Conservation (phyloP, 2,329 filamentous ascomycete species). For the Aspergillus clavatus region DNA sequence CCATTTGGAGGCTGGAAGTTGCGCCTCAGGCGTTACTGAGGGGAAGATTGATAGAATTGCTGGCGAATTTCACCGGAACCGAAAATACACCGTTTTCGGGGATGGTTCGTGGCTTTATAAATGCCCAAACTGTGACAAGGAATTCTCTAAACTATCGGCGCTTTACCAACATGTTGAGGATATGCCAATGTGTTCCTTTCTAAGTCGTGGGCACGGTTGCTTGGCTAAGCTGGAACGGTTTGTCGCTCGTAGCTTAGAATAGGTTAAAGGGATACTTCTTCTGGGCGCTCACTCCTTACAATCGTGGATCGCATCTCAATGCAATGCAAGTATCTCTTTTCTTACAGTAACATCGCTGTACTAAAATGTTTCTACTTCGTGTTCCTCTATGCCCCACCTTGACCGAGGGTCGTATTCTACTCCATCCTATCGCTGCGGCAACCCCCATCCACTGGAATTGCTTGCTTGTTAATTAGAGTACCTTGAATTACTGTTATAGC, state of each 20-base stretch:
- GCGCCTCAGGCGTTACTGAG: conserved; percentile 1
- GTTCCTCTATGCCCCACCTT: too few species aligned
- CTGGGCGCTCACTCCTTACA: too few species aligned
- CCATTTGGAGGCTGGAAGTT: conserved; percentile 10
- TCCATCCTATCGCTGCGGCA: too few species aligned
- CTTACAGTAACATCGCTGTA: too few species aligned
- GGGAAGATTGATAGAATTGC: conserved; percentile 8
- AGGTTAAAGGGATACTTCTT: too few species aligned
- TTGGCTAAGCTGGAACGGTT: conserved; percentile 6
- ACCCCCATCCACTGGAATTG: too few species aligned
- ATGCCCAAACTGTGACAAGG: conserved; percentile 4
- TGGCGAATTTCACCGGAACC: conserved; percentile 7
- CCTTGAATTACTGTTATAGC: too few species aligned
- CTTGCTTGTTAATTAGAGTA: too few species aligned
- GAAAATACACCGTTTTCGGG: conserved; percentile 5
- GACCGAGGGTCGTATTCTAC: too few species aligned
- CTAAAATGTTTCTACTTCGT: too few species aligned
- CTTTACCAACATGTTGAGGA: conserved; percentile 13
- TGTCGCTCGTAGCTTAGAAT: conserved; percentile 1
- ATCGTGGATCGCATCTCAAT: too few species aligned
- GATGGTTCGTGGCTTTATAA: conserved; percentile 5
- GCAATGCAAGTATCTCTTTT: too few species aligned
- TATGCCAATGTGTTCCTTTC: conserved; percentile 3
- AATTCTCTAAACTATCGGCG: conserved; percentile 8
- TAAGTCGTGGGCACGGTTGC: not conserved